Conservation (phyloP, 2,329 filamentous ascomycete species). For the Colletotrichum destructivum region DNA sequence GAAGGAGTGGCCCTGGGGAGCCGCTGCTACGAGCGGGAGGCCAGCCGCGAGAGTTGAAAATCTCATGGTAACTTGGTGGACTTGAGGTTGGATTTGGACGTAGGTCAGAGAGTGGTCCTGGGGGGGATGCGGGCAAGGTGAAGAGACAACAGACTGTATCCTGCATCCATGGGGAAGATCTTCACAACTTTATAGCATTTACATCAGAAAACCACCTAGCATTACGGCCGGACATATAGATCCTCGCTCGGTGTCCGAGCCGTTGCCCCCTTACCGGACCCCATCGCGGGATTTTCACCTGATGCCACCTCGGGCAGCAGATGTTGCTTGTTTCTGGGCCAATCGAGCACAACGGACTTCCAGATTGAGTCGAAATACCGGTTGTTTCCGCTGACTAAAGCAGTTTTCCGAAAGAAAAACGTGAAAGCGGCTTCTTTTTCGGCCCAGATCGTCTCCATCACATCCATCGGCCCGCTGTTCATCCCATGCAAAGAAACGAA, state of each 20-base stretch:
- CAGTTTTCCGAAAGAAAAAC: constrained; percentile 15
- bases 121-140: neutral
- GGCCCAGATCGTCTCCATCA: constrained; percentile 16
- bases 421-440: constrained; percentile 3
- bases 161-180: neutral
- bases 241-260: constrained; percentile 33
- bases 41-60: constrained; percentile 29
- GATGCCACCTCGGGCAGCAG: constrained; percentile 2
- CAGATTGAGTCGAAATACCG: neutral
- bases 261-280: constrained; percentile 5
- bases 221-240: neutral
- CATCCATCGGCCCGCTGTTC: constrained; percentile 29
- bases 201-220: neutral
- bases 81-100: neutral
- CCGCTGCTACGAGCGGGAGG: constrained; percentile 34
- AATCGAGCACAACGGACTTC: neutral
- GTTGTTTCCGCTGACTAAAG: constrained; percentile 15
- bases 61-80: constrained; percentile 20
- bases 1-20: constrained; percentile 21
- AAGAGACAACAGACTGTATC: neutral
- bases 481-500: constrained; percentile 18
- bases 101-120: neutral
- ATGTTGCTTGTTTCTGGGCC: constrained; percentile 26
- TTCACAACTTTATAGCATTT: constrained; percentile 13
- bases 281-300: constrained; percentile 5